A percentile compares a stretch with the other conserved stretches of the same genome.
Evolutionary conservation across 2,329 filamentous ascomycete species (phyloP).

Genomic region (Verticillium zaregamsianum): DNA sequence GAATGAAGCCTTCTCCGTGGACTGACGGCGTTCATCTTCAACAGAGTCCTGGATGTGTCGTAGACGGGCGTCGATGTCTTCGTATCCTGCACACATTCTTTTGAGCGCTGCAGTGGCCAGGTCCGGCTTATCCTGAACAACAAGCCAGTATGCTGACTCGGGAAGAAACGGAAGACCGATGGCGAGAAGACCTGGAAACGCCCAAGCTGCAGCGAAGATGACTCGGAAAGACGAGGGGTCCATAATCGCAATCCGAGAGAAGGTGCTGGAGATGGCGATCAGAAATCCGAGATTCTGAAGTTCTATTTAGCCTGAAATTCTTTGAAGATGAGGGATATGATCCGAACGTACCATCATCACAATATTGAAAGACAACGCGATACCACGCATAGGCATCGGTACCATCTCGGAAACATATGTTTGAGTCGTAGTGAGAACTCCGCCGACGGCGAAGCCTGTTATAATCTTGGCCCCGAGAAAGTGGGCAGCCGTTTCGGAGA

Average conservation of each 20-base stretch:
- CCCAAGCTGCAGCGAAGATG: conserved; percentile 9
- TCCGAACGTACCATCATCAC: background rate
- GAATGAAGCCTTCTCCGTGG: background rate
- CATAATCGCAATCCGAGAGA: conserved; percentile 13
- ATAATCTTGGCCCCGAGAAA: conserved; percentile 18
- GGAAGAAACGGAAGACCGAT: conserved; percentile 27
- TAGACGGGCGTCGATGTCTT: conserved; percentile 2
- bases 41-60: conserved; percentile 3
- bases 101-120: conserved; percentile 21
- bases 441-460: conserved; percentile 15
- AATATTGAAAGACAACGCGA: conserved; percentile 10
- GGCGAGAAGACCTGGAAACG: conserved; percentile 6
- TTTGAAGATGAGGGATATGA: background rate
- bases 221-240: conserved; percentile 11
- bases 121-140: conserved; percentile 26
- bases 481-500: conserved; percentile 8
- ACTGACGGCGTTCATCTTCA: conserved; percentile 1
- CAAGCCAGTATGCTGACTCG: conserved; percentile 36
- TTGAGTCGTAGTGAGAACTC: conserved; percentile 12
- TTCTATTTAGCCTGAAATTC: too few relatives aligned
- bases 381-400: conserved; percentile 10
- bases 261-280: conserved; percentile 10
- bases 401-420: conserved; percentile 14
- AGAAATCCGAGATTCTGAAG: conserved; percentile 11
- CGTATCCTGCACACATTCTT: background rate